phyloP scores from a whole-genome alignment of 306 rosid genomes.

The Parietaria judaica region DNA sequence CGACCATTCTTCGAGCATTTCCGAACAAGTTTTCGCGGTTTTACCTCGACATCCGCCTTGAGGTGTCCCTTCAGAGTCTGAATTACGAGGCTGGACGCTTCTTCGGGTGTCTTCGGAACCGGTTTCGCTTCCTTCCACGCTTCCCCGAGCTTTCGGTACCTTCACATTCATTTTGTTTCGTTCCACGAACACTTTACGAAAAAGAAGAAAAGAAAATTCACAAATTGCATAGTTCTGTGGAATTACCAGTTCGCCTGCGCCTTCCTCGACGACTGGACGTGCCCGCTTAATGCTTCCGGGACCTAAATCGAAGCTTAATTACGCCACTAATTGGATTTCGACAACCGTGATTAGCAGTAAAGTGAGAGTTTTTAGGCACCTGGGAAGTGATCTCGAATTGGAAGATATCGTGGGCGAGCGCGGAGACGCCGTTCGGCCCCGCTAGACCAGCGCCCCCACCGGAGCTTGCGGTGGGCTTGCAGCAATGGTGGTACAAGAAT shows the following conservation, averaged over 20 bases:
- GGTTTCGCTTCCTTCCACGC: slow-evolving; percentile 70
- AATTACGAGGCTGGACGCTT: slow-evolving; percentile 62
- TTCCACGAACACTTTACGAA: not conserved
- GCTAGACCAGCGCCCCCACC: slow-evolving; percentile 34
- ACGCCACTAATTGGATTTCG: not conserved
- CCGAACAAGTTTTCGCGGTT: not conserved
- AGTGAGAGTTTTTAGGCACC: slow-evolving; percentile 26
- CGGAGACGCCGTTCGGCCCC: slow-evolving; percentile 57
- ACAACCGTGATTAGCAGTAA: too few species aligned
- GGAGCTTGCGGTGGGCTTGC: slow-evolving; percentile 33
- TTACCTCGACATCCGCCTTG: slow-evolving; percentile 82
- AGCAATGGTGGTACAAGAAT: slow-evolving; percentile 39
- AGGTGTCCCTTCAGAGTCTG: slow-evolving; percentile 58
- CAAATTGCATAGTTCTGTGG: not conserved
- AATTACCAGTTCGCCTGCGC: slow-evolving; percentile 87
- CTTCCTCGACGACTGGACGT: slow-evolving; percentile 78
- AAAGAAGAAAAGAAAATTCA: not conserved
- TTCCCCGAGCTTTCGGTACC: slow-evolving; percentile 78
- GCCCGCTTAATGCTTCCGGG: slow-evolving; percentile 63
- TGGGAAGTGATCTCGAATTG: slow-evolving; percentile 72
- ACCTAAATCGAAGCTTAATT: slow-evolving; percentile 35
- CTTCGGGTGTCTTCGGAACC: slow-evolving; percentile 76
- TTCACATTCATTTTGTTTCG: slow-evolving; percentile 23
- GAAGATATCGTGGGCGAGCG: slow-evolving; percentile 66
- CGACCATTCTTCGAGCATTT: not conserved